phyloP scores from a whole-genome alignment of 2,329 filamentous ascomycete genomes.

The Dichotomopilus funicola region DNA sequence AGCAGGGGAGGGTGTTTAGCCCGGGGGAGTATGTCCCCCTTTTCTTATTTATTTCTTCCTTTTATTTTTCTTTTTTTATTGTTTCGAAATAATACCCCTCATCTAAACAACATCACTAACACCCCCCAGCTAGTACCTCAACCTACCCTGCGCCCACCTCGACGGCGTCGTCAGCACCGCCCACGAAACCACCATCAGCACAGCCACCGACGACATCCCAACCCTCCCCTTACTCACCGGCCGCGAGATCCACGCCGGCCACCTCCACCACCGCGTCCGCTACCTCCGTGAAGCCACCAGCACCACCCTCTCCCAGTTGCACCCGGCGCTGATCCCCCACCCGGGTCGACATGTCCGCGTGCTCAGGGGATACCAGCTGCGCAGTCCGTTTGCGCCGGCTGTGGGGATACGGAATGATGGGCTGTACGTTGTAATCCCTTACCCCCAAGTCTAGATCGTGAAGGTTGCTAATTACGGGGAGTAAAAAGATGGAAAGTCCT shows the following conservation, averaged over 20 bases:
- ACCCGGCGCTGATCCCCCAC: conserved; percentile 41
- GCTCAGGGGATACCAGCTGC: conserved; percentile 45
- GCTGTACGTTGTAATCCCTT: too few species aligned
- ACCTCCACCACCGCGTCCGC: conserved; percentile 27
- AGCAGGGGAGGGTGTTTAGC: too few species aligned
- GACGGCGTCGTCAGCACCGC: conserved; percentile 47
- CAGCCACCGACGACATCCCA: conserved; percentile 38
- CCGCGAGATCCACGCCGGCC: conserved; percentile 37
- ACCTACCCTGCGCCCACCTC: conserved; percentile 48
- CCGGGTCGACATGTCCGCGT: conserved; percentile 46
- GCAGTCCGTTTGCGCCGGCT: conserved; percentile 45
- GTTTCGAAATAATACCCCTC: too few species aligned
- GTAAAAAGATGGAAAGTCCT: conserved; percentile 41
- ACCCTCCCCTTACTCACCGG: conserved; percentile 48
- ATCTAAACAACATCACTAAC: neutral
- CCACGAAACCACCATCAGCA: conserved; percentile 38
- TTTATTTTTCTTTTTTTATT: too few species aligned
- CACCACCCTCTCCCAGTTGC: conserved; percentile 34
- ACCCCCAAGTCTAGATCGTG: too few species aligned
- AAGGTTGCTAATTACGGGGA: too few species aligned
- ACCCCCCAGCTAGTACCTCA: conserved; percentile 48
- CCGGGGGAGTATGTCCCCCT: too few species aligned
- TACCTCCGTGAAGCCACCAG: conserved; percentile 41
- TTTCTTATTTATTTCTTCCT: too few species aligned
- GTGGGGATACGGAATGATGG: conserved; percentile 53